phyloP scores from a whole-genome alignment of 1,139 yeast species.

The Pichia sp. region DNA sequence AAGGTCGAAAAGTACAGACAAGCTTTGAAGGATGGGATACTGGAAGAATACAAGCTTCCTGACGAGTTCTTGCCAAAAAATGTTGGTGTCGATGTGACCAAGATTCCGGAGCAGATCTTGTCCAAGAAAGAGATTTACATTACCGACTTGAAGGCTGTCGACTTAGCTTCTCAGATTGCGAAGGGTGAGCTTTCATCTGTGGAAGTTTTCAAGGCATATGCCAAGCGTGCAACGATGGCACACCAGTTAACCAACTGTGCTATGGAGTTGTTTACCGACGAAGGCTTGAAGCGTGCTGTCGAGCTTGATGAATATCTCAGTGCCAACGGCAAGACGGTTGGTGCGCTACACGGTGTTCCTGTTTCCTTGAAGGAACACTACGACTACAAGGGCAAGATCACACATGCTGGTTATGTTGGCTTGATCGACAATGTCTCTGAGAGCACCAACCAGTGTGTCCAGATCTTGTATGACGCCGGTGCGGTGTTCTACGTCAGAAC shows the following conservation, averaged over 20 bases:
- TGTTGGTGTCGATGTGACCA: constrained; percentile 32
- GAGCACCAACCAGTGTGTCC: constrained; percentile 40
- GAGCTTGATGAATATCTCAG: constrained; percentile 34
- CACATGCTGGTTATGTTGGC: constrained; percentile 50
- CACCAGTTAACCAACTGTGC: constrained; percentile 54
- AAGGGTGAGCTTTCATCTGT: constrained; percentile 38
- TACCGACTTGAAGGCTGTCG: constrained; percentile 36
- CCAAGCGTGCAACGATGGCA: constrained; percentile 45
- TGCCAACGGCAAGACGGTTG: constrained; percentile 39
- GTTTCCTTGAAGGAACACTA: constrained; percentile 60
- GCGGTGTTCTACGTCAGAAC: constrained; percentile 54
- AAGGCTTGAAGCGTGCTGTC: constrained; percentile 30
- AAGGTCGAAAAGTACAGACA: constrained; percentile 25
- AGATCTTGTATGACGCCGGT: constrained; percentile 44
- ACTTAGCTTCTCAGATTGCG: constrained; percentile 37
- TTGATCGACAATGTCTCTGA: constrained; percentile 43
- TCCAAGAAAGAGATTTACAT: constrained; percentile 34
- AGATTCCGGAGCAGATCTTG: constrained; percentile 34
- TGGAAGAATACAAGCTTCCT: constrained; percentile 25
- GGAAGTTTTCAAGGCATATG: constrained; percentile 48
- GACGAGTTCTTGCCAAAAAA: constrained; percentile 21
- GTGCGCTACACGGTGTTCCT: constrained; percentile 52
- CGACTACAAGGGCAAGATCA: constrained; percentile 47
- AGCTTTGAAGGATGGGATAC: constrained; percentile 19
- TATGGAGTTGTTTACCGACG: constrained; percentile 50